Conservation (phyloP, 2,329 filamentous ascomycete species). For the Pseudogymnoascus sp. region DNA sequence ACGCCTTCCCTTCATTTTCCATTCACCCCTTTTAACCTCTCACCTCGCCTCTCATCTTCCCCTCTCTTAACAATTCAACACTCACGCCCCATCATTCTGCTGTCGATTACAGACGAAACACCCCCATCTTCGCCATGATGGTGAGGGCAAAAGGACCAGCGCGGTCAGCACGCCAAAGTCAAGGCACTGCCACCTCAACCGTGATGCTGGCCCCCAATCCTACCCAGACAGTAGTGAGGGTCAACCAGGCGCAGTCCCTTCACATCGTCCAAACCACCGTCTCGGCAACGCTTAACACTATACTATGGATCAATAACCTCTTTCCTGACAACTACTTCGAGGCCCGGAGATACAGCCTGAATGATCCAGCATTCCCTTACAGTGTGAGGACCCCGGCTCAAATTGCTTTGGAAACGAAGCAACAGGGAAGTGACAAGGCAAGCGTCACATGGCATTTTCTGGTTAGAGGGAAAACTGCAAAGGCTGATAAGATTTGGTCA, state of each 20-base stretch:
- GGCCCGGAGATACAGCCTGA: neutral
- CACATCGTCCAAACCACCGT: conserved; percentile 8
- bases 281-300: neutral
- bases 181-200: neutral
- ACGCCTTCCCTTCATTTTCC: neutral
- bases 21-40: neutral
- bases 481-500: neutral
- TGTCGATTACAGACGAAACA: neutral
- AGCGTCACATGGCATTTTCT: neutral
- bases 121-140: neutral
- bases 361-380: neutral
- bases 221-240: neutral
- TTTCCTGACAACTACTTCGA: neutral
- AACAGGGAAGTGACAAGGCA: neutral
- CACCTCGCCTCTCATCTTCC: neutral
- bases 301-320: neutral
- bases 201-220: neutral
- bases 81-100: neutral
- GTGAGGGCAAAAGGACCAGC: neutral
- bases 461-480: neutral
- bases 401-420: neutral
- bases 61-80: neutral
- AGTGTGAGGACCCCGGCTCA: neutral
- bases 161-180: neutral
- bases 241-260: neutral